These are phyloP conservation scores for Podaxis sp. DNA, from an alignment of 768 basidiomycete genomes.

Conservation along the genomic window DNA sequence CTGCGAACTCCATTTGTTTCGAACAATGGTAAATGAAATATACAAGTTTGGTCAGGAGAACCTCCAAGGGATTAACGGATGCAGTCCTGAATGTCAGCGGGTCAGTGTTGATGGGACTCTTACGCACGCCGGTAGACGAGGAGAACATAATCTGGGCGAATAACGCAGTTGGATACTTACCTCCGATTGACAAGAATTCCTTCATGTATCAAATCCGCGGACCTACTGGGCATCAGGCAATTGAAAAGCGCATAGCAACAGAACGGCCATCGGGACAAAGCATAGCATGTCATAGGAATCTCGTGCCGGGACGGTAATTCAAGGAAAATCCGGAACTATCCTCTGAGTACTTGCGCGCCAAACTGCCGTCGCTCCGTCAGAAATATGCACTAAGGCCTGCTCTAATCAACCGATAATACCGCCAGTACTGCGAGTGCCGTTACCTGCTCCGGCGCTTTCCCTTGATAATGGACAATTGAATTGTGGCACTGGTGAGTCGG, in stretches of 20 bases:
- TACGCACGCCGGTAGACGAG: too few relatives aligned
- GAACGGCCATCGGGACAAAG: not conserved
- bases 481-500: not conserved
- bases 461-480: not conserved
- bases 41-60: not conserved
- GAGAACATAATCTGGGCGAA: too few relatives aligned
- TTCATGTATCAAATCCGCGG: not conserved
- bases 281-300: not conserved
- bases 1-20: not conserved
- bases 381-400: not conserved
- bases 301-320: not conserved
- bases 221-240: not conserved
- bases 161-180: not conserved
- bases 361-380: not conserved
- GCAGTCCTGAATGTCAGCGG: not conserved
- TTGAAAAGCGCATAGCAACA: not conserved
- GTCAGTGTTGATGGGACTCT: not conserved
- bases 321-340: not conserved
- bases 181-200: not conserved
- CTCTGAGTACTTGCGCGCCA: not conserved
- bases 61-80: slow-evolving; percentile 1
- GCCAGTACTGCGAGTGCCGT: not conserved
- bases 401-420: not conserved
- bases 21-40: too few relatives aligned
- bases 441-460: not conserved